These are phyloP conservation scores for Vitis vinifera DNA, from an alignment of 164 flowering plant species.

Conservation along the genomic window ASM3070453v1 NC_081812.1:23644501-23645000, in stretches of 20 bases:
- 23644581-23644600: neutral
- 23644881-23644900: conserved; percentile 47
- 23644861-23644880: neutral
- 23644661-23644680: conserved; percentile 81
- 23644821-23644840: neutral
- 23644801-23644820: neutral
- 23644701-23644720: conserved; percentile 78
- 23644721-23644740: conserved; percentile 78
- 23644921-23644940: conserved; percentile 72
- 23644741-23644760: conserved; percentile 78
- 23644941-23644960: conserved; percentile 77
- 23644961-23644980: conserved; percentile 64
- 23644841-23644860: neutral
- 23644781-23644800: neutral
- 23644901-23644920: conserved; percentile 89
- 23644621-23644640: conserved; percentile 85
- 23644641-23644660: conserved; percentile 99
- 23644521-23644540: neutral
- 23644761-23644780: neutral
- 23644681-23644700: conserved; percentile 95
- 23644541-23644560: neutral
- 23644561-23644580: conserved; percentile 1
- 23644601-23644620: conserved; percentile 72
- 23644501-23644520: too few species aligned
- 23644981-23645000: conserved; percentile 56